Percentiles rank a stretch among this genome's conserved stretches.
phyloP scores from a whole-genome alignment of 2,329 filamentous ascomycete genomes.

The Capronia epimyces region DNA sequence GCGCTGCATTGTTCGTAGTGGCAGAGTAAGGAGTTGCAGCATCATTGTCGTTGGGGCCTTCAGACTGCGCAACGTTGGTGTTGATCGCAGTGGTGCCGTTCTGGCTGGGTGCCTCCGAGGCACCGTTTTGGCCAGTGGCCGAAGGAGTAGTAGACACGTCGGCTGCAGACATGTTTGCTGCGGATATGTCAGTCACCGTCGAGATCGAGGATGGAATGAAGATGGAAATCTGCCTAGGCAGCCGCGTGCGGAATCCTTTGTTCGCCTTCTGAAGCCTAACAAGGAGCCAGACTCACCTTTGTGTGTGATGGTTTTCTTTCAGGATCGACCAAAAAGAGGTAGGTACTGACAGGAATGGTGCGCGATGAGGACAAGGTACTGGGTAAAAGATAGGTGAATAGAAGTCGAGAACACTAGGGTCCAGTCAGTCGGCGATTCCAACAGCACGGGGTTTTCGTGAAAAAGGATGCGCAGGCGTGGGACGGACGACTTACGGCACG shows the following conservation, averaged over 20 bases:
- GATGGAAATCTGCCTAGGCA: not conserved
- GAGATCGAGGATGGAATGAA: not conserved
- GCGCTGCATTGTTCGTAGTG: slow-evolving; percentile 70
- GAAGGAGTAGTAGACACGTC: slow-evolving; percentile 69
- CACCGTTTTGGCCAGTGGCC: slow-evolving; percentile 59
- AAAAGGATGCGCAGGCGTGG: slow-evolving; percentile 17
- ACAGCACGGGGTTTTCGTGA: not conserved
- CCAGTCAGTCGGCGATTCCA: slow-evolving; percentile 9
- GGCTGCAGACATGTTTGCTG: slow-evolving; percentile 69
- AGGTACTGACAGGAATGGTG: slow-evolving; percentile 9
- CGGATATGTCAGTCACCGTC: slow-evolving; percentile 53
- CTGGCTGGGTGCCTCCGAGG: slow-evolving; percentile 40
- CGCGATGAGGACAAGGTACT: slow-evolving; percentile 8
- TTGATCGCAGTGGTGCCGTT: slow-evolving; percentile 57
- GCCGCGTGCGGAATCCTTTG: not conserved
- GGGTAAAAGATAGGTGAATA: slow-evolving; percentile 20
- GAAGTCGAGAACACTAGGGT: slow-evolving; percentile 18
- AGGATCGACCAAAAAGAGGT: slow-evolving; percentile 6
- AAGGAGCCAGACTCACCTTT: slow-evolving; percentile 17
- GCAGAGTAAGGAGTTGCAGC: slow-evolving; percentile 57
- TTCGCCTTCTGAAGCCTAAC: not conserved
- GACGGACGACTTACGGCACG: slow-evolving; percentile 22
- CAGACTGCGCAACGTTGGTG: slow-evolving; percentile 57
- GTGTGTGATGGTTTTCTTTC: slow-evolving; percentile 4
- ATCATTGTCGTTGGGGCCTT: slow-evolving; percentile 43